These are phyloP conservation scores for Botryosphaeria agaves DNA, from an alignment of 2,329 filamentous ascomycete species.

Conservation along the genomic window DNA sequence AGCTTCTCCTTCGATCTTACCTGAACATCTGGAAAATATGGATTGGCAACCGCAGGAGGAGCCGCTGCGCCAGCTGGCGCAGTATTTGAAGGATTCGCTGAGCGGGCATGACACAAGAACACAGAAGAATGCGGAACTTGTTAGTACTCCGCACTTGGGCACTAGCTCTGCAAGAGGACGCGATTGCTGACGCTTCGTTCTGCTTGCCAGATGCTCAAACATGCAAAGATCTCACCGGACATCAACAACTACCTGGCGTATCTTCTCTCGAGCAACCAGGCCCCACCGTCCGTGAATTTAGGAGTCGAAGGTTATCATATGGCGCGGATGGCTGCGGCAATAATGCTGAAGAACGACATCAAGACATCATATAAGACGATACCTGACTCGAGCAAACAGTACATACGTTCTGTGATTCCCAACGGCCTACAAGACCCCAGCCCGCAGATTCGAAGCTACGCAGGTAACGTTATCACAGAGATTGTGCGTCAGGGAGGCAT, in stretches of 20 bases:
- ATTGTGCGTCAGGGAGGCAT: conserved; percentile 71
- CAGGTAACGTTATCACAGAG: conserved; percentile 89
- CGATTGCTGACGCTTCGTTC: conserved; percentile 3
- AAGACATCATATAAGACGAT: conserved; percentile 59
- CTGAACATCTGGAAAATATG: too few species aligned
- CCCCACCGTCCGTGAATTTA: conserved; percentile 41
- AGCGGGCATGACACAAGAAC: conserved; percentile 63
- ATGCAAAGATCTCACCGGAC: conserved; percentile 77
- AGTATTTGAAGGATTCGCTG: conserved; percentile 81
- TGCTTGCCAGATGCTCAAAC: conserved; percentile 90
- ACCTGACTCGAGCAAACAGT: conserved; percentile 50
- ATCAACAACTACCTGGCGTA: conserved; percentile 96
- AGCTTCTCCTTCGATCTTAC: too few species aligned
- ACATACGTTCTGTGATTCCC: conserved; percentile 67
- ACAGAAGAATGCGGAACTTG: conserved; percentile 79
- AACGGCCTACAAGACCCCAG: conserved; percentile 67
- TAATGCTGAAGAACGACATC: conserved; percentile 94
- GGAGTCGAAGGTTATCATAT: conserved; percentile 48
- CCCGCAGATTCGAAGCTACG: conserved; percentile 68
- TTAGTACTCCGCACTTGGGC: conserved; percentile 29
- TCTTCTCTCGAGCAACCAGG: conserved; percentile 58
- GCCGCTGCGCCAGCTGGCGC: conserved; percentile 74
- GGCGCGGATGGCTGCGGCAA: conserved; percentile 70
- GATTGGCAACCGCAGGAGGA: conserved; percentile 83
- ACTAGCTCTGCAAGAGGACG: conserved; percentile 8